Evolutionary conservation across 805 yeast species (phyloP).

Genomic region (Suhomyces emberorum): DNA sequence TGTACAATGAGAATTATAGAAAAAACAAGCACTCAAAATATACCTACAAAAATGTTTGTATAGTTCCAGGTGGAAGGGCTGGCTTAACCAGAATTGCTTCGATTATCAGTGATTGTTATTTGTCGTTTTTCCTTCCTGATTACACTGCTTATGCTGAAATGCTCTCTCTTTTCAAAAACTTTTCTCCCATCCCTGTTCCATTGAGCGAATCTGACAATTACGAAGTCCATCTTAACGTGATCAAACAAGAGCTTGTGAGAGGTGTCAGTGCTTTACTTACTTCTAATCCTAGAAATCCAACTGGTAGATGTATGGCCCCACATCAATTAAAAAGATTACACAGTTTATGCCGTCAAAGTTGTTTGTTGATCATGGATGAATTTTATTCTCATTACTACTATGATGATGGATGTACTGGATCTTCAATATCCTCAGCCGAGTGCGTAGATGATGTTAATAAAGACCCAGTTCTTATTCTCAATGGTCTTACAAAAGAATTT

Average conservation of each 20-base stretch:
- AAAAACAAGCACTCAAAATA: slow-evolving; percentile 47
- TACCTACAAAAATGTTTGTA: slow-evolving; percentile 57
- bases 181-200: slow-evolving; percentile 62
- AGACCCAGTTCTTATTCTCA: slow-evolving; percentile 58
- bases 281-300: slow-evolving; percentile 62
- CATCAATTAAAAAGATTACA: slow-evolving; percentile 48
- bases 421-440: slow-evolving; percentile 49
- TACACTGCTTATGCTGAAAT: slow-evolving; percentile 65
- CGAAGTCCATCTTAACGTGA: slow-evolving; percentile 50
- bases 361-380: slow-evolving; percentile 62
- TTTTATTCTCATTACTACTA: slow-evolving; percentile 59
- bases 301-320: slow-evolving; percentile 51
- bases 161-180: slow-evolving; percentile 60
- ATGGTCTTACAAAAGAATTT: slow-evolving; percentile 60
- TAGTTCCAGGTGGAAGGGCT: slow-evolving; percentile 65
- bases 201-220: slow-evolving; percentile 55
- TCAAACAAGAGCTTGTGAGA: slow-evolving; percentile 49
- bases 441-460: slow-evolving; percentile 51
- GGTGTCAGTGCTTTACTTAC: slow-evolving; percentile 59
- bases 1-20: slow-evolving; percentile 55
- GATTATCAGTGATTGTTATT: slow-evolving; percentile 54
- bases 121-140: slow-evolving; percentile 59
- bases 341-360: slow-evolving; percentile 48
- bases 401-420: slow-evolving; percentile 51
- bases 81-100: slow-evolving; percentile 62